Base-by-base conservation (phyloP, 805 yeast species). In the Ogataea philodendri region DNA sequence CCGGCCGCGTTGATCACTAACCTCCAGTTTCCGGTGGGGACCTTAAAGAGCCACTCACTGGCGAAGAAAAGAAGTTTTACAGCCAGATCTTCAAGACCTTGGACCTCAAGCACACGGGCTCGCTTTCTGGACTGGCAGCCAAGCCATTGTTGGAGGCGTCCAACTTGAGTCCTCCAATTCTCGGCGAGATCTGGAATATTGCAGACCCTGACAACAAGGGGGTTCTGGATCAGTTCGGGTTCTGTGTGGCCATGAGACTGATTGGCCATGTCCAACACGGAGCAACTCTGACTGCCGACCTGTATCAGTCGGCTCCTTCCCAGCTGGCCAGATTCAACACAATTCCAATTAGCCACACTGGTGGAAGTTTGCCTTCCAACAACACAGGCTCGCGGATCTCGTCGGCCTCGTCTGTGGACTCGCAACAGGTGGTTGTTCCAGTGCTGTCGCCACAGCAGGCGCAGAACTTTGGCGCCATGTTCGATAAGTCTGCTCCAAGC, bases 131-230 rank as follows among this genome's bases (percentile, higher is more conserved):
- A 22, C 89, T 83, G 23, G 78, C 81, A 24, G 85, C 95, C 9
- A 76, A 93, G 47, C 71, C 86, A 9, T 69, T 94, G 5, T 78
- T 93, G 45, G 95, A 88, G 51, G 84, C 83, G 41, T 80, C 94
- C 3, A 94, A 95, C 1, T 69, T 93, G 30, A 79, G 93, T 5
- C 81, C 94, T 3, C 68, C 79, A 11, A 65, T 74, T 19, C 68
- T 93, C 22, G 95, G 96, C 7, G 93, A 88, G 60, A 81, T 93
- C 45, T 93, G 98, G 98, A 89, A 84, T 59, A 58, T 84, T 22
- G 88, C 96, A n/a, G 99, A 93, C 62, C 73, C 76, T n/a, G 80
- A 78, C 41, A 87, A 87, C 63, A 71, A 78, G 45, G 99, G 99
- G 0, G 84, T 81, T 53, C 68, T 93, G 45, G 82, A 81, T 49